These are phyloP conservation scores for Fusarium sp. DNA, from an alignment of 2,329 filamentous ascomycete species.

Conservation along the genomic window DNA sequence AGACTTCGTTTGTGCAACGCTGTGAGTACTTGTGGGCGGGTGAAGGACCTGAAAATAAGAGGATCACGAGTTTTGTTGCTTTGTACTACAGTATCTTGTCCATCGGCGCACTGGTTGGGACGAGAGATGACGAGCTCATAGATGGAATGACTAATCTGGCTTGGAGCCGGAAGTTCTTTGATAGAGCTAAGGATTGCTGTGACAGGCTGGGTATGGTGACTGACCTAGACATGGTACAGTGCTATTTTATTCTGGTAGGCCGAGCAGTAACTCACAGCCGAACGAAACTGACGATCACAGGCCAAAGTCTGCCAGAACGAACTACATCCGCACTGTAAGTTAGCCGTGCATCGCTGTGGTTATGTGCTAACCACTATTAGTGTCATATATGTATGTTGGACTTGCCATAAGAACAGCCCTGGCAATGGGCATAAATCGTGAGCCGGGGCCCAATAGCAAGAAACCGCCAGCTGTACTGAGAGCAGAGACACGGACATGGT, in stretches of 20 bases:
- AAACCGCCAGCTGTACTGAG: neutral
- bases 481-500: neutral
- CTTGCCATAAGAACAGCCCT: neutral
- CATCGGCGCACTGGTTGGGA: fast-evolving
- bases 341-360: no score
- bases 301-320: neutral
- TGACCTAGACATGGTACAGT: neutral
- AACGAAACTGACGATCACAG: fast-evolving
- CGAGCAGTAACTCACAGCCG: fast-evolving
- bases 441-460: neutral
- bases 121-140: neutral
- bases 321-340: neutral
- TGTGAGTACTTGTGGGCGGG: neutral
- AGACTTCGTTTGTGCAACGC: neutral
- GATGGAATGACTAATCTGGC: neutral
- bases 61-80: neutral
- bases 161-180: neutral
- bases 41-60: neutral
- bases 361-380: fast-evolving
- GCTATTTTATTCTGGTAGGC: neutral
- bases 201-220: neutral
- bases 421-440: neutral
- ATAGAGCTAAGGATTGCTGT: neutral
- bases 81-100: neutral
- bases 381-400: neutral